These are phyloP conservation scores for Umbilicus rupestris DNA, from an alignment of 164 flowering plant species.

Conservation along the genomic window DNA sequence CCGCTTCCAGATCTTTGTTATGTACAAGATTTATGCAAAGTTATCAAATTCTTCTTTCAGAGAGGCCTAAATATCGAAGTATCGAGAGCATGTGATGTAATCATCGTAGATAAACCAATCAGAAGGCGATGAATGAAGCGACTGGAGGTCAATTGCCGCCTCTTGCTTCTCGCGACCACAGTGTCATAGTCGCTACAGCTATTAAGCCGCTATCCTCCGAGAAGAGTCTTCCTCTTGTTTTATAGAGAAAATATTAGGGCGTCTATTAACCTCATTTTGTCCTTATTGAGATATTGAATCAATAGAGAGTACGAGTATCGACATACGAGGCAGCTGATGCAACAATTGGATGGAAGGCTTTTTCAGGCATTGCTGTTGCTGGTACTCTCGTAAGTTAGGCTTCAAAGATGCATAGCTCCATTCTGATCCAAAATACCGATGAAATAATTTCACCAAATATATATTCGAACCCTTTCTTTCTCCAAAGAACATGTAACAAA, in stretches of 20 bases:
- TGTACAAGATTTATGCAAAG: too few species aligned
- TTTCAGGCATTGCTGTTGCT: slow-evolving; percentile 22
- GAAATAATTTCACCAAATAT: too few species aligned
- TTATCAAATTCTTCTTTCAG: too few species aligned
- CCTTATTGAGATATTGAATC: slow-evolving; percentile 20
- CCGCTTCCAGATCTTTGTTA: too few species aligned
- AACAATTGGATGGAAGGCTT: slow-evolving; percentile 60
- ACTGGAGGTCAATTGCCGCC: slow-evolving; percentile 70
- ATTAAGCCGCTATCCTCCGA: slow-evolving; percentile 63
- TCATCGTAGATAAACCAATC: slow-evolving; percentile 95
- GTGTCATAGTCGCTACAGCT: slow-evolving; percentile 85
- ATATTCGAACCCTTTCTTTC: too few species aligned
- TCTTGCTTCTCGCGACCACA: slow-evolving; percentile 72
- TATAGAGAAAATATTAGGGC: neutral
- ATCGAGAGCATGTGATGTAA: slow-evolving; percentile 46
- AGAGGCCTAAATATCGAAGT: slow-evolving; percentile 65
- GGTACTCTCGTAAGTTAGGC: slow-evolving; percentile 5
- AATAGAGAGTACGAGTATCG: slow-evolving; percentile 28
- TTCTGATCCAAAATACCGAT: too few species aligned
- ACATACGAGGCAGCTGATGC: slow-evolving; percentile 79
- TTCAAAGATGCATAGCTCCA: slow-evolving; percentile 25
- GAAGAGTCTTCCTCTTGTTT: slow-evolving; percentile 23
- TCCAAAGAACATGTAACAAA: slow-evolving; percentile 78
- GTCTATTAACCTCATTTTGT: slow-evolving; percentile 10
- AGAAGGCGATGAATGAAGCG: slow-evolving; percentile 80